A percentile compares a stretch with the other conserved stretches of the same genome.
phyloP scores from a whole-genome alignment of 495 filamentous ascomycete genomes.

The Penicillium ucsense region DNA sequence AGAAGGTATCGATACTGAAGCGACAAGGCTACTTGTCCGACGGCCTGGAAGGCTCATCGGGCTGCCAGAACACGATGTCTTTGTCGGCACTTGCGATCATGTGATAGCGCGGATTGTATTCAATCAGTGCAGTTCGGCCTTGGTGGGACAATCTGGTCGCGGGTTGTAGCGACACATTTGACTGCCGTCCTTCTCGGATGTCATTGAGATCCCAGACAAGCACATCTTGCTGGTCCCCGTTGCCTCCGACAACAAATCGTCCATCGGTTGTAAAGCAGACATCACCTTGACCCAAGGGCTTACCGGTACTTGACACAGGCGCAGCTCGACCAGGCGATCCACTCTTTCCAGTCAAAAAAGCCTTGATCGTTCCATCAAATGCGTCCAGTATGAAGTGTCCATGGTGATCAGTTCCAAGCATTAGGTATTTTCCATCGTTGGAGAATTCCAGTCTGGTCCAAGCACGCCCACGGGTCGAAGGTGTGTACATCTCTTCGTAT shows the following conservation, averaged over 20 bases:
- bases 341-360: constrained; percentile 44
- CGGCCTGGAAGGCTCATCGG: constrained; percentile 33
- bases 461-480: constrained; percentile 37
- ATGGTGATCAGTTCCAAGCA: constrained; percentile 67
- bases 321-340: constrained; percentile 38
- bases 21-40: constrained; percentile 21
- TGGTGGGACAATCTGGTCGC: constrained; percentile 52
- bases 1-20: background rate
- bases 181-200: constrained; percentile 26
- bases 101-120: constrained; percentile 84
- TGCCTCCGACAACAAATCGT: constrained; percentile 71
- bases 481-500: constrained; percentile 45
- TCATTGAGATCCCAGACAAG: constrained; percentile 74
- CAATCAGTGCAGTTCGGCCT: constrained; percentile 61
- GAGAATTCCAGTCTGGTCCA: constrained; percentile 90
- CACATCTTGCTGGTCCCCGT: constrained; percentile 56
- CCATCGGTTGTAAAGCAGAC: constrained; percentile 84
- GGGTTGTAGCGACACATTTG: constrained; percentile 51
- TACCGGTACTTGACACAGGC: constrained; percentile 36
- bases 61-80: constrained; percentile 85
- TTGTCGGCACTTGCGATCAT: constrained; percentile 81
- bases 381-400: constrained; percentile 88
- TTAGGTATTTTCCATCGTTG: constrained; percentile 82
- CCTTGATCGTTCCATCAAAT: constrained; percentile 66
- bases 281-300: constrained; percentile 59